Base-by-base conservation (phyloP, 2,329 filamentous ascomycete species). In the Bisporella sp. region DNA sequence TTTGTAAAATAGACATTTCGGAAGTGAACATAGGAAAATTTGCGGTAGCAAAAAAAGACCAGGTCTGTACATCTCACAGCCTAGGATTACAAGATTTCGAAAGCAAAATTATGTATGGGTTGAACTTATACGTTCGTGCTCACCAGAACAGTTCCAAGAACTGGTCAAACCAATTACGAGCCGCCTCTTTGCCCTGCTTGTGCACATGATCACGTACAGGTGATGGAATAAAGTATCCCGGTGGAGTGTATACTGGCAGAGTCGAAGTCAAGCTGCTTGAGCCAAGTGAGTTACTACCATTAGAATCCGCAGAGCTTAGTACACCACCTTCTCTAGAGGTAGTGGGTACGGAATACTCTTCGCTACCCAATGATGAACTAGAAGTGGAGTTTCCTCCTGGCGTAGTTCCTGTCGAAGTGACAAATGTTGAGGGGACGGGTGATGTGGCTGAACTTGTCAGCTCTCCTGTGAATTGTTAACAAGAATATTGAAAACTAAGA, bases 351-450 rank as follows among this genome's bases (percentile, higher is more conserved):
- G 7, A 11, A 42, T 42, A 42, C 6, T 8, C 11, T 9, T 28
- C 13, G 9, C 35, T 39, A 2, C 35, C 35, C 31, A 32, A 31
- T 30, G 33, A 42, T 28, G 21, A 28, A 8, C 35, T 37, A 9
- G 35, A 37, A 9, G 35, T 37, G 4, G 35, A 37, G 35, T 37
- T 37, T 9, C 35, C 35, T 9, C 35, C 35, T 8, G 21, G 21
- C 3, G 21, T 21, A 21, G 51, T 35, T 11, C 42, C 40, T 11
- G 51, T 48, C 13, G 48, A 50, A n/a, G 55, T 57, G 37, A 47
- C 37, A 32, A 57, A 49, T 2, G 55, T 57, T 21, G 53, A 56
- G 40, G 49, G 49, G 31, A 43, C 39, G 6, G 42, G n/a, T 21
- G 6, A 8, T 30, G 43, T 50, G 21, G 46, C 42, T 13, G 51